These are phyloP conservation scores for Dictyostelium brefeldianum DNA, from an alignment of 78 protist species.

Conservation along the genomic window DNA sequence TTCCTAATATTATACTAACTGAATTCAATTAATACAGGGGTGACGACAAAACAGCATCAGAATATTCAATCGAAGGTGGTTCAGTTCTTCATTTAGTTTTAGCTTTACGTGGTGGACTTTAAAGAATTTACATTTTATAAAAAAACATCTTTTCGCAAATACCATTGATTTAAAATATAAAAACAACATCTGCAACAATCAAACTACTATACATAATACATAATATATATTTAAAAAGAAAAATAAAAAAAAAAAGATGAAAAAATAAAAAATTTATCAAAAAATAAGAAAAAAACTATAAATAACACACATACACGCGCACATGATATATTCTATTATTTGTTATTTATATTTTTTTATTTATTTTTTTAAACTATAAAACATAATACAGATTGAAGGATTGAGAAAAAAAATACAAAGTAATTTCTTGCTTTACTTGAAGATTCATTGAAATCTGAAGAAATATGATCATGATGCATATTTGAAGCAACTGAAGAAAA, in stretches of 20 bases:
- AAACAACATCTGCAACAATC: background rate
- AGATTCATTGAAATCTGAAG: background rate
- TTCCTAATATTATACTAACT: background rate
- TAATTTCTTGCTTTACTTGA: slow-evolving; percentile 40
- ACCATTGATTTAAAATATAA: background rate
- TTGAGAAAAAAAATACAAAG: slow-evolving; percentile 49
- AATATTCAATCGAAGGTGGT: slow-evolving; percentile 91
- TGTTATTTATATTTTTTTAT: background rate
- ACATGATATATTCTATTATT: background rate
- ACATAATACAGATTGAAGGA: slow-evolving; percentile 46
- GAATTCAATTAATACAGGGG: slow-evolving; percentile 52
- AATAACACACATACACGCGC: background rate
- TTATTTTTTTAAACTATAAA: background rate
- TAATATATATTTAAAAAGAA: background rate
- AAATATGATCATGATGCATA: background rate
- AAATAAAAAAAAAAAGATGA: background rate
- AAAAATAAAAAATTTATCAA: background rate
- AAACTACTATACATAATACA: too few species aligned
- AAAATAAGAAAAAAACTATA: background rate
- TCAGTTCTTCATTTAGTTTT: slow-evolving; percentile 93
- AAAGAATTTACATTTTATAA: background rate
- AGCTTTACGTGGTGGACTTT: slow-evolving; percentile 88
- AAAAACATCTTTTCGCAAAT: background rate
- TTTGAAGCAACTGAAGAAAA: slow-evolving; percentile 1
- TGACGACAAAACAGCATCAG: slow-evolving; percentile 89